Evolutionary conservation across 2,329 filamentous ascomycete species (phyloP).

Genomic region (Stagonosporopsis chrysanthemi): DNA sequence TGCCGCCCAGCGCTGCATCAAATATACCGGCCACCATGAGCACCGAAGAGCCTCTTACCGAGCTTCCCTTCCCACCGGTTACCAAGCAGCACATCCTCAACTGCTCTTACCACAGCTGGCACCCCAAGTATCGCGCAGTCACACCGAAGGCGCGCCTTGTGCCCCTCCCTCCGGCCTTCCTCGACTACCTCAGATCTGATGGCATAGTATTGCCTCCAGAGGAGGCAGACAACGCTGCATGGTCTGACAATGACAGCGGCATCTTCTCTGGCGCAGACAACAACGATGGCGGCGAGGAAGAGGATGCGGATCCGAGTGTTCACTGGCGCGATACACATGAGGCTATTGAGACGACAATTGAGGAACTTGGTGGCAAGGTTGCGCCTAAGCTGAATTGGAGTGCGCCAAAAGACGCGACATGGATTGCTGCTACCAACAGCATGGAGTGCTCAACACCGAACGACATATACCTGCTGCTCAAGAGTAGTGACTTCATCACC

Average conservation of each 20-base stretch:
- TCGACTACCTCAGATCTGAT: constrained; percentile 88
- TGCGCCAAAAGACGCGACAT: constrained; percentile 92
- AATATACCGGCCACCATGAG: constrained; percentile 33
- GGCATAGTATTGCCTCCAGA: constrained; percentile 87
- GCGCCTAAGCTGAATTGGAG: constrained; percentile 98
- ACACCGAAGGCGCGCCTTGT: constrained; percentile 89
- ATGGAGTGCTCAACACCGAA: constrained; percentile 89
- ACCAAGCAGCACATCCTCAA: constrained; percentile 88
- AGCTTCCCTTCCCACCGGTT: constrained; percentile 79
- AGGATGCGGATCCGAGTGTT: constrained; percentile 66
- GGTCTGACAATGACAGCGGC: constrained; percentile 61
- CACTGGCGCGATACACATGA: constrained; percentile 76
- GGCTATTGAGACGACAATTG: constrained; percentile 77
- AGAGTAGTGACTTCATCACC: constrained; percentile 92
- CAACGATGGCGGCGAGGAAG: constrained; percentile 54
- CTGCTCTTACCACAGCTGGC: constrained; percentile 94
- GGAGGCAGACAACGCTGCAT: constrained; percentile 55
- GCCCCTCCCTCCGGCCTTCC: constrained; percentile 75
- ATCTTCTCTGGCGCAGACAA: constrained; percentile 57
- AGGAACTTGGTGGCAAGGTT: constrained; percentile 82
- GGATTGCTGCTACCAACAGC: constrained; percentile 87
- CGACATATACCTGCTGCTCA: constrained; percentile 92
- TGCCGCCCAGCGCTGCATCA: neutral
- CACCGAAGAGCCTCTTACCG: constrained; percentile 28
- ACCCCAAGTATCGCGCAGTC: constrained; percentile 79